Conservation (phyloP, 306 rosid genomes). For the Lablab purpureus region DNA sequence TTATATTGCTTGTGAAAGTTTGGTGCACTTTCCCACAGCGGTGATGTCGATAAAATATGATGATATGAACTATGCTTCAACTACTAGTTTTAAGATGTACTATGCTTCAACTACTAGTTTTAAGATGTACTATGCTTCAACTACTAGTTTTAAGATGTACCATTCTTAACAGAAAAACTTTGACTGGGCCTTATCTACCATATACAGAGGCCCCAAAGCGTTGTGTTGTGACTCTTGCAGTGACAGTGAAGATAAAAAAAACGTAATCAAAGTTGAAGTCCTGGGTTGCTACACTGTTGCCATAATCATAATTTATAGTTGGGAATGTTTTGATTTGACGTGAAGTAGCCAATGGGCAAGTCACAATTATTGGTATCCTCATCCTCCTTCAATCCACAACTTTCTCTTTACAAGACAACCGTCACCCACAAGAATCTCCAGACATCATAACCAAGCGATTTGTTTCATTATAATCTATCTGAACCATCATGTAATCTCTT, state of each 20-base stretch:
- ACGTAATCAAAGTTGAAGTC: too few species aligned
- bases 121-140: too few species aligned
- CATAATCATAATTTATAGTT: slow-evolving; percentile 26
- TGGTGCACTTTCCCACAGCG: not conserved
- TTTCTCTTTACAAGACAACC: slow-evolving; percentile 5
- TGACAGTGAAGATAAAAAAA: too few species aligned
- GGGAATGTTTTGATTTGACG: slow-evolving; percentile 58
- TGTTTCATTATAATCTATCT: slow-evolving; percentile 9
- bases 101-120: too few species aligned
- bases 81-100: too few species aligned
- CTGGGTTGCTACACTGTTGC: too few species aligned
- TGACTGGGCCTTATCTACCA: slow-evolving; percentile 6
- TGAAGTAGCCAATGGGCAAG: not conserved
- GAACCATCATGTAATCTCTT: slow-evolving; percentile 10
- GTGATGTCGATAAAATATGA: too few species aligned
- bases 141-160: not conserved
- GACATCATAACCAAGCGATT: slow-evolving; percentile 23
- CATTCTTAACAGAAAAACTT: not conserved
- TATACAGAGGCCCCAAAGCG: too few species aligned
- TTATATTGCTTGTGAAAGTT: not conserved
- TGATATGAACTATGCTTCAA: too few species aligned
- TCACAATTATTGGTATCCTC: not conserved
- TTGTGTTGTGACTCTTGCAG: too few species aligned
- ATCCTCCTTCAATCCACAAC: slow-evolving; percentile 40
- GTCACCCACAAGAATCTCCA: slow-evolving; percentile 36